Conservation (phyloP, 78 protist species). For the Mastigamoeba balamuthi region DNA sequence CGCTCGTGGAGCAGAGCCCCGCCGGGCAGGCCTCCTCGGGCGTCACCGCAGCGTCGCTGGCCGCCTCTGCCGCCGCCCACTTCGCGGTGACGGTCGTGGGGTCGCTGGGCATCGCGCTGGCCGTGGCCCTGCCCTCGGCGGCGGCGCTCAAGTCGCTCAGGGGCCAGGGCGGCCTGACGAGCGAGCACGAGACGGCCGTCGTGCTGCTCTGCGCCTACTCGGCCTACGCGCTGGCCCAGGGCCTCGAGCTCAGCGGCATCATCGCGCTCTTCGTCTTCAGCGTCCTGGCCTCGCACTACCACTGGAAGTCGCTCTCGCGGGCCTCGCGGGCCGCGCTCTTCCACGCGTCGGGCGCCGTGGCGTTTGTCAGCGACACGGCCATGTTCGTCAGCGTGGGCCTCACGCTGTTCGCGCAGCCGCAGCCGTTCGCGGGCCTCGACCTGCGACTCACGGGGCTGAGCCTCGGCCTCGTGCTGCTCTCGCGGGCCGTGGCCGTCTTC, state of each 20-base stretch:
- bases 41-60: too few relatives aligned
- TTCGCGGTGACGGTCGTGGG: conserved; percentile 17
- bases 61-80: too few relatives aligned
- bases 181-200: background rate
- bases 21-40: background rate
- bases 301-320: background rate
- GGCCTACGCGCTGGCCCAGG: background rate
- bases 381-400: conserved; percentile 44
- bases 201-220: background rate
- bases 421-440: conserved; percentile 2
- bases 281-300: background rate
- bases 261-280: background rate
- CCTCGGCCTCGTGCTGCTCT: background rate
- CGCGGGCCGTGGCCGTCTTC: conserved; percentile 20
- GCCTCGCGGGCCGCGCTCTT: background rate
- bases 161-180: background rate
- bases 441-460: background rate
- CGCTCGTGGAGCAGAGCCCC: background rate
- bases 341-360: background rate
- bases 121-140: conserved; percentile 7
- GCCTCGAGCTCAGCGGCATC: background rate
- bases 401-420: conserved; percentile 10
- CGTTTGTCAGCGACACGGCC: conserved; percentile 5
- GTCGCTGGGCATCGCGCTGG: conserved; percentile 28
- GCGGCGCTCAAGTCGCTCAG: background rate